These are phyloP conservation scores for Ophiobolus disseminans DNA, from an alignment of 2,329 filamentous ascomycete genomes.

Conservation along the genomic window DNA sequence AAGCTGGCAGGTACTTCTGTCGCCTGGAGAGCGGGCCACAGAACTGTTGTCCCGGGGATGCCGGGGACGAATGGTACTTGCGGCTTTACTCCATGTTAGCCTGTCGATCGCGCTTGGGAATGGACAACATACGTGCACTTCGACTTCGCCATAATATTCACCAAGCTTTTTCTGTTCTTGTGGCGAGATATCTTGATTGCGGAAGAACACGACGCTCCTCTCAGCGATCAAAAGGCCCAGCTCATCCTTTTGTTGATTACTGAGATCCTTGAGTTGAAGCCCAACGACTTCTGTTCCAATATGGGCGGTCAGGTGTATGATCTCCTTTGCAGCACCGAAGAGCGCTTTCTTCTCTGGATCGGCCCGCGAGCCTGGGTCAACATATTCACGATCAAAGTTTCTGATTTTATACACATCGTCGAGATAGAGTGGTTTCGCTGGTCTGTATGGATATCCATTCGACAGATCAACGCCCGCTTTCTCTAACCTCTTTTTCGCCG, in stretches of 20 bases:
- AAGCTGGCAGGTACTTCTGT: conserved; percentile 68
- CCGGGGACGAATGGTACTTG: conserved; percentile 76
- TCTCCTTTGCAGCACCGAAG: conserved; percentile 51
- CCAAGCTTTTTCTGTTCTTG: conserved; percentile 43
- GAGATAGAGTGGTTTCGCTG: conserved; percentile 70
- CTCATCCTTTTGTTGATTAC: conserved; percentile 58
- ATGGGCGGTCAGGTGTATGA: conserved; percentile 46
- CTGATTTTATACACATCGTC: conserved; percentile 74
- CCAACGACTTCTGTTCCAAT: conserved; percentile 47
- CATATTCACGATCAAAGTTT: conserved; percentile 49
- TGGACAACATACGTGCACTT: conserved; percentile 66
- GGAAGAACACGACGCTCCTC: conserved; percentile 58
- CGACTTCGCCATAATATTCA: conserved; percentile 60
- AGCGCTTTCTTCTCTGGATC: conserved; percentile 53
- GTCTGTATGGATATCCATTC: conserved; percentile 74
- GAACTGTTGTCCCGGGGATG: conserved; percentile 66
- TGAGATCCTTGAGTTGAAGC: conserved; percentile 58
- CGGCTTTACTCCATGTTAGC: conserved; percentile 56
- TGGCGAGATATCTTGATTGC: conserved; percentile 55
- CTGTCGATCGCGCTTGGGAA: background rate
- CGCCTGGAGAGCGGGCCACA: conserved; percentile 73
- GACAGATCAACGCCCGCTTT: conserved; percentile 75
- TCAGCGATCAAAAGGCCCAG: conserved; percentile 53
- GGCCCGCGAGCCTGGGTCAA: conserved; percentile 59
- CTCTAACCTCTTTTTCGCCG: conserved; percentile 65